Evolutionary conservation across 2,329 filamentous ascomycete species (phyloP).

Genomic region (Monosporascus sp.): DNA sequence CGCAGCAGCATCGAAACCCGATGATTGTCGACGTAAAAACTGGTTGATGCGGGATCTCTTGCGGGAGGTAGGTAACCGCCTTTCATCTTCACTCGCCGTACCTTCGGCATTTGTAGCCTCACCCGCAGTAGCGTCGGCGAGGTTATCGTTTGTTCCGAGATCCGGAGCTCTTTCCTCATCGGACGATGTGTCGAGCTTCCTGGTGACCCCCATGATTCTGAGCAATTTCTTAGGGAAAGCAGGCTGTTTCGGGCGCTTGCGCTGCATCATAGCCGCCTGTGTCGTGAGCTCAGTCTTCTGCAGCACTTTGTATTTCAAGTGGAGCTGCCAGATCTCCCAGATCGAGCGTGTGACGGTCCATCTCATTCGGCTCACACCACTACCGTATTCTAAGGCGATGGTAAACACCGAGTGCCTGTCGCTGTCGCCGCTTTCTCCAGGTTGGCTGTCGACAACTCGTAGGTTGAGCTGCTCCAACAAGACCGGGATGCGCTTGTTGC

Average conservation of each 20-base stretch:
- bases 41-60: conserved; percentile 49
- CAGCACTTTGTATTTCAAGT: conserved; percentile 88
- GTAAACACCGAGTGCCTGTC: conserved; percentile 79
- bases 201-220: conserved; percentile 78
- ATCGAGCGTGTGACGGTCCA: conserved; percentile 89
- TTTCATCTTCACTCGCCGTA: conserved; percentile 64
- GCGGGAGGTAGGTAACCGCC: conserved; percentile 35
- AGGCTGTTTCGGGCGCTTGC: conserved; percentile 72
- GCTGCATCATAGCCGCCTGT: conserved; percentile 59
- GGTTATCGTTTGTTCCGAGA: conserved; percentile 30
- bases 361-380: conserved; percentile 90
- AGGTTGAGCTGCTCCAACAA: conserved; percentile 92
- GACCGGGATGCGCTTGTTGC: conserved; percentile 90
- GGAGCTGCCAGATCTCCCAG: conserved; percentile 85
- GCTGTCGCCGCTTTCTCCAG: conserved; percentile 54
- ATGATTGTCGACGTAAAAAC: conserved; percentile 50
- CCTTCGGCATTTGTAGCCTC: conserved; percentile 52
- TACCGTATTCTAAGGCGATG: conserved; percentile 93
- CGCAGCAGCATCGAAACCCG: conserved; percentile 40
- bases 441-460: conserved; percentile 72
- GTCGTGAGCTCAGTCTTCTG: conserved; percentile 79
- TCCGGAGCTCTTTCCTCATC: conserved; percentile 54
- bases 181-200: conserved; percentile 66
- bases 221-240: conserved; percentile 86
- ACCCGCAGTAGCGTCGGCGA: conserved; percentile 36